A percentile compares a stretch with the other conserved stretches of the same genome.
Evolutionary conservation across 805 yeast genomes (phyloP).

Genomic region (Teunomyces aglyptinius): DNA sequence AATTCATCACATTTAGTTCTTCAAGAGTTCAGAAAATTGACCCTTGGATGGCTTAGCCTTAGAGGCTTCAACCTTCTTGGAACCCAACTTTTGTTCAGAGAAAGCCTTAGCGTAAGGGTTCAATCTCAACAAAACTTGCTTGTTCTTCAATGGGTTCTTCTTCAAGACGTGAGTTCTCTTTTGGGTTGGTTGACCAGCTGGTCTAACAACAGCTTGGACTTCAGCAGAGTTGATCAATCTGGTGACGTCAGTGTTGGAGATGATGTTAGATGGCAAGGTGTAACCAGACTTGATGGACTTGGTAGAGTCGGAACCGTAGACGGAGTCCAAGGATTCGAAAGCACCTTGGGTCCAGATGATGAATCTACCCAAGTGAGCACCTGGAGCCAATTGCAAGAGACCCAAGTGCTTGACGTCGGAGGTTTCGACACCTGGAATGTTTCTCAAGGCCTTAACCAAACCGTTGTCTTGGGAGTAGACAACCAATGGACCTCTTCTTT

Average conservation of each 20-base stretch:
- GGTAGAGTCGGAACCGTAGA: constrained; percentile 93
- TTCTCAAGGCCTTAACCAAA: constrained; percentile 97
- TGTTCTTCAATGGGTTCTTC: constrained; percentile 91
- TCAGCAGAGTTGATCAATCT: constrained; percentile 98
- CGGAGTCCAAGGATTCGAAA: constrained; percentile 91
- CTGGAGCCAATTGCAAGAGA: constrained; percentile 98
- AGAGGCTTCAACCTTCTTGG: constrained; percentile 67
- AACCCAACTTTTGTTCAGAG: constrained; percentile 87
- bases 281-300: constrained; percentile 83
- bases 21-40: constrained; percentile 65
- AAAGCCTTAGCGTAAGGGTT: constrained; percentile 99
- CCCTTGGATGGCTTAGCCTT: constrained; percentile 69
- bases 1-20: constrained; percentile 33
- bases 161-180: constrained; percentile 98
- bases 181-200: constrained; percentile 91
- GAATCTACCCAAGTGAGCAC: constrained; percentile 99
- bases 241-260: constrained; percentile 93
- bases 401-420: constrained; percentile 88
- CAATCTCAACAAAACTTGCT: constrained; percentile 94
- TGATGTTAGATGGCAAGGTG: constrained; percentile 91
- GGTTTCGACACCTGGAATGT: constrained; percentile 99
- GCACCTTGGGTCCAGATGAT: constrained; percentile 99
- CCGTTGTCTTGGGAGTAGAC: constrained; percentile 98
- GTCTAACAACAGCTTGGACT: constrained; percentile 95
- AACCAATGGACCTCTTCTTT: constrained; percentile 99